Evolutionary conservation across 257 asterid genomes (phyloP).

Genomic region (Nicotiana otophora): DNA sequence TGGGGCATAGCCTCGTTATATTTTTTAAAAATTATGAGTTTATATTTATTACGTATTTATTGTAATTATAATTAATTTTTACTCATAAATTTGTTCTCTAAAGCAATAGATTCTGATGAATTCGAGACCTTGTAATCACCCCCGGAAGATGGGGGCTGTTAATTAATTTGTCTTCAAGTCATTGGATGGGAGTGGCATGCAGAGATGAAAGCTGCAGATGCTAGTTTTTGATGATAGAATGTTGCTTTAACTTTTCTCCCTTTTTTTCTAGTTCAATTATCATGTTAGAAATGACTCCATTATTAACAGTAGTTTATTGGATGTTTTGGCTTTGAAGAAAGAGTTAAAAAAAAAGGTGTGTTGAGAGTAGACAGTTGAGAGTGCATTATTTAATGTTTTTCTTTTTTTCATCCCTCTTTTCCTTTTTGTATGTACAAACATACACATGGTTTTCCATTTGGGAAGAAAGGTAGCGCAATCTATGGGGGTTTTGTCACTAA

Average conservation of each 20-base stretch:
- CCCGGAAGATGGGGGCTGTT: background rate
- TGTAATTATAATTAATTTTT: too few species aligned
- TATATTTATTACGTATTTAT: too few species aligned
- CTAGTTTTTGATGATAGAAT: slow-evolving; percentile 4
- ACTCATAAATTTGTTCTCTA: too few species aligned
- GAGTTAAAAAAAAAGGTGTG: background rate
- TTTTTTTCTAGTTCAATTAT: background rate
- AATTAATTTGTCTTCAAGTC: slow-evolving; percentile 22
- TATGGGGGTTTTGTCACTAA: background rate
- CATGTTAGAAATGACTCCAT: background rate
- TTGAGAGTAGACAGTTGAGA: background rate
- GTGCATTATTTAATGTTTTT: background rate
- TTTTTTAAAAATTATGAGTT: too few species aligned
- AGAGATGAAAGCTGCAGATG: slow-evolving; percentile 27
- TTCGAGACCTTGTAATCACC: too few species aligned
- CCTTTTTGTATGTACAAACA: background rate
- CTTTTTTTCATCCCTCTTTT: background rate
- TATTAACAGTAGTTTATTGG: background rate
- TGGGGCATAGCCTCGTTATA: too few species aligned
- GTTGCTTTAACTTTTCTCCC: background rate
- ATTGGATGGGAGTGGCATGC: slow-evolving; percentile 37
- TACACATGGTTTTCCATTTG: background rate
- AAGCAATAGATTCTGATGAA: too few species aligned
- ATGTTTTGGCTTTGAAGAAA: slow-evolving; percentile 5
- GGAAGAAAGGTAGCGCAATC: background rate